Percentiles rank a stretch among this genome's conserved stretches.
phyloP scores from a whole-genome alignment of 2,329 filamentous ascomycete species.

The Cladophialophora yegresii region DNA sequence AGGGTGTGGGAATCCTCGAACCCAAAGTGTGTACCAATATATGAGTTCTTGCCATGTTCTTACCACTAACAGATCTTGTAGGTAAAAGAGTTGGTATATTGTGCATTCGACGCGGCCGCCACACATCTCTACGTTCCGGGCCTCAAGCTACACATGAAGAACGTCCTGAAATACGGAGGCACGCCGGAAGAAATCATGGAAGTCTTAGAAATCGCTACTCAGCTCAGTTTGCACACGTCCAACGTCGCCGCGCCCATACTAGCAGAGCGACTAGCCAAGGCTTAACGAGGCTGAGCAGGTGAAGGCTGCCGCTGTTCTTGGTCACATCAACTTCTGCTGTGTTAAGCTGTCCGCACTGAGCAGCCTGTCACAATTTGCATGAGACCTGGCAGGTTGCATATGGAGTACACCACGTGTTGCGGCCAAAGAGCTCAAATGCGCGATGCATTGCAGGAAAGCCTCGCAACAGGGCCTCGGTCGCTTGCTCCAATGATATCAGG shows the following conservation, averaged over 20 bases:
- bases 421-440: background rate
- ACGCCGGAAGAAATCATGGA: slow-evolving; percentile 53
- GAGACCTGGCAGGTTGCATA: background rate
- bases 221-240: slow-evolving; percentile 26
- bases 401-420: background rate
- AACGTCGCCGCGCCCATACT: slow-evolving; percentile 27
- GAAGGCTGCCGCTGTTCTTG: background rate
- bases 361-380: background rate
- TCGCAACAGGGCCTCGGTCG: background rate
- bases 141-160: slow-evolving; percentile 53
- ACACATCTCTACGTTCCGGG: slow-evolving; percentile 54
- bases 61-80: background rate
- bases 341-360: too few relatives aligned
- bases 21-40: slow-evolving; percentile 42
- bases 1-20: slow-evolving; percentile 43
- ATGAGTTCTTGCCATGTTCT: background rate
- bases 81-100: slow-evolving; percentile 53
- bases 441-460: background rate
- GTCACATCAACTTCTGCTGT: background rate
- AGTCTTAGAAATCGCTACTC: slow-evolving; percentile 50
- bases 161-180: slow-evolving; percentile 51
- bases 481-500: background rate
- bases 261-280: slow-evolving; percentile 18
- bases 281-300: slow-evolving; percentile 14
- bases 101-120: slow-evolving; percentile 52